Percentiles rank a stretch among this genome's conserved stretches.
phyloP scores from a whole-genome alignment of 768 basidiomycete species.

The Lactifluus volemus region DNA sequence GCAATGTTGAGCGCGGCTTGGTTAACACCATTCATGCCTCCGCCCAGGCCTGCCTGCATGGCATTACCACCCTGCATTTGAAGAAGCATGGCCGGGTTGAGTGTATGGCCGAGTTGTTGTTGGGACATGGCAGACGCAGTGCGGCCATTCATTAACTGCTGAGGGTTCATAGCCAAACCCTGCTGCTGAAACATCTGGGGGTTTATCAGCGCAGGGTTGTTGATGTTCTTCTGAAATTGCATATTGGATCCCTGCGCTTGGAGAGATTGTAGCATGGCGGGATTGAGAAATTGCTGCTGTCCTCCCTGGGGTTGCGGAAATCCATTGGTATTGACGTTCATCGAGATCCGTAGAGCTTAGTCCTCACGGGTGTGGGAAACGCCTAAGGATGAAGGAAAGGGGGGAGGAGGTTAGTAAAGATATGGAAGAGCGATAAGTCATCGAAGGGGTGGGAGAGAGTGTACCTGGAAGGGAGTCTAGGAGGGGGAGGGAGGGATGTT shows the following conservation, averaged over 20 bases:
- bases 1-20: slow-evolving; percentile 18
- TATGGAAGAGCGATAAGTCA: background rate
- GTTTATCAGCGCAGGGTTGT: slow-evolving; percentile 11
- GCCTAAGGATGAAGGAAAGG: background rate
- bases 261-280: slow-evolving; percentile 15
- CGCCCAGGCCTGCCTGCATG: slow-evolving; percentile 13
- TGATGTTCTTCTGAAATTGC: slow-evolving; percentile 17
- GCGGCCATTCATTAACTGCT: slow-evolving; percentile 17
- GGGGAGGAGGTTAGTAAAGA: background rate
- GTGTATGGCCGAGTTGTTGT: slow-evolving; percentile 14
- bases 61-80: slow-evolving; percentile 9
- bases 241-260: slow-evolving; percentile 13
- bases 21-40: slow-evolving; percentile 20
- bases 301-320: slow-evolving; percentile 16
- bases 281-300: slow-evolving; percentile 13
- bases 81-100: slow-evolving; percentile 18
- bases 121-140: slow-evolving; percentile 8
- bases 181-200: slow-evolving; percentile 18
- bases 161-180: slow-evolving; percentile 12
- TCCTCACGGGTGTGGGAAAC: slow-evolving; percentile 1
- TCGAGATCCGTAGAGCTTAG: background rate
- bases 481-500: background rate
- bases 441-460: background rate
- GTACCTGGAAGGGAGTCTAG: slow-evolving; percentile 3
- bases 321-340: slow-evolving; percentile 18